phyloP scores from a whole-genome alignment of 2,329 filamentous ascomycete species.

The Ascochyta fabae region DNA sequence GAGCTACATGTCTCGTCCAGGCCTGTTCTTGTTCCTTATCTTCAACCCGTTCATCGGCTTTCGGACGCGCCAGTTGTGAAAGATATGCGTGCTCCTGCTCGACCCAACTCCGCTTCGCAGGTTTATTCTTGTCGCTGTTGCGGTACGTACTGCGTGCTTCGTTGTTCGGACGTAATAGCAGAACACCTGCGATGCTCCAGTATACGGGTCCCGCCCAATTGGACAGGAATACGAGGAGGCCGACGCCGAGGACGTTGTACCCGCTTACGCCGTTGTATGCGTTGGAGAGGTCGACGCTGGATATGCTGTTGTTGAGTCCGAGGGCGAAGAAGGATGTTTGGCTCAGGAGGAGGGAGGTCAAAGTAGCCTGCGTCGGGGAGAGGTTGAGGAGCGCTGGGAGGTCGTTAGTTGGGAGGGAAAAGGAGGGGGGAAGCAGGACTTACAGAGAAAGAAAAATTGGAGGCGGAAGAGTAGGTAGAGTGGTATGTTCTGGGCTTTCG shows the following conservation, averaged over 20 bases:
- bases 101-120: conserved; percentile 36
- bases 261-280: conserved; percentile 89
- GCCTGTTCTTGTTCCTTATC: conserved; percentile 13
- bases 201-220: conserved; percentile 94
- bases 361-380: conserved; percentile 63
- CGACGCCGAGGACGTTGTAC: conserved; percentile 83
- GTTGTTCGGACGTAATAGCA: conserved; percentile 49
- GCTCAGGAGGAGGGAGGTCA: conserved; percentile 77
- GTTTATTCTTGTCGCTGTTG: conserved; percentile 20
- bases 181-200: conserved; percentile 74
- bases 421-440: conserved; percentile 48
- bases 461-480: conserved; percentile 78
- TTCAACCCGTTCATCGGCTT: conserved; percentile 21
- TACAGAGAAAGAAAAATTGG: conserved; percentile 61
- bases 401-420: conserved; percentile 22
- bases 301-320: conserved; percentile 92
- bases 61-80: conserved; percentile 20
- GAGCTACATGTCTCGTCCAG: conserved; percentile 59
- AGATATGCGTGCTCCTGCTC: conserved; percentile 38
- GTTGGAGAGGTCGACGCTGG: conserved; percentile 90
- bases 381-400: conserved; percentile 53
- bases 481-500: conserved; percentile 82
- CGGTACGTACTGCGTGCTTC: no score
- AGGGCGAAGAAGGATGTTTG: conserved; percentile 87
- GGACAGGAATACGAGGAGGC: conserved; percentile 79